phyloP scores from a whole-genome alignment of 1,284 basidiomycete species.

The Puccinia polysora region DNA sequence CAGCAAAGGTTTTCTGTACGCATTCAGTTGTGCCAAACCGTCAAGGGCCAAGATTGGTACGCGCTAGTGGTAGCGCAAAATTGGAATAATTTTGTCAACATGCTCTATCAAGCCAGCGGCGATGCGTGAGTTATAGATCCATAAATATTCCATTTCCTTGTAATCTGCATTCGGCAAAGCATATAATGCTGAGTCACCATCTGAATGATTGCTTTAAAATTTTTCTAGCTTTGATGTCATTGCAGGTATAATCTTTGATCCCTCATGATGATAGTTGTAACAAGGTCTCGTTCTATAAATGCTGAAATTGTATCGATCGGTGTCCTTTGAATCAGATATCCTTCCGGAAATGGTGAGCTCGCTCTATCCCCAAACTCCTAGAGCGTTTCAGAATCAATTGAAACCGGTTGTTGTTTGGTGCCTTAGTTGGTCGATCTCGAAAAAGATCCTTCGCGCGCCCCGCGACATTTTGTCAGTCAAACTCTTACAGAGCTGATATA shows the following conservation, averaged over 20 bases:
- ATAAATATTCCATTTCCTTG: not conserved
- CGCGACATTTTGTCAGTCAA: slow-evolving; percentile 25
- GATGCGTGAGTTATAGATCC: slow-evolving; percentile 22
- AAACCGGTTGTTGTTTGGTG: not conserved
- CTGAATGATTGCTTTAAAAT: not conserved
- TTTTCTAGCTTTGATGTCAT: not conserved
- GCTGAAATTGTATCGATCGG: not conserved
- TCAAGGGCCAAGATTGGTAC: slow-evolving; percentile 38
- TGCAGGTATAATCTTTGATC: not conserved
- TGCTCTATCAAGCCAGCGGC: slow-evolving; percentile 28
- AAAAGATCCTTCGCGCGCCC: slow-evolving; percentile 34
- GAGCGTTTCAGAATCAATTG: too few species aligned
- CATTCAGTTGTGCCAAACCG: slow-evolving; percentile 39
- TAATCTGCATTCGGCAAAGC: not conserved
- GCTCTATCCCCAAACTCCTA: not conserved
- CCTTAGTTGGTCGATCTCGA: slow-evolving; percentile 28
- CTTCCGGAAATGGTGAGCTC: slow-evolving; percentile 40
- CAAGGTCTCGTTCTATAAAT: not conserved
- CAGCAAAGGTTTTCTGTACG: not conserved
- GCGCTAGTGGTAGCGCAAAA: slow-evolving; percentile 41
- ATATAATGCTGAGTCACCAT: not conserved
- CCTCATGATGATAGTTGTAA: not conserved
- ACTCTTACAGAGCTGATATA: not conserved
- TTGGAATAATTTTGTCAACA: slow-evolving; percentile 43
- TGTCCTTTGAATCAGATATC: slow-evolving; percentile 11